A percentile compares a stretch with the other conserved stretches of the same genome.
phyloP scores from a whole-genome alignment of 176 grass and related monocot species.

The Poa annua region DNA sequence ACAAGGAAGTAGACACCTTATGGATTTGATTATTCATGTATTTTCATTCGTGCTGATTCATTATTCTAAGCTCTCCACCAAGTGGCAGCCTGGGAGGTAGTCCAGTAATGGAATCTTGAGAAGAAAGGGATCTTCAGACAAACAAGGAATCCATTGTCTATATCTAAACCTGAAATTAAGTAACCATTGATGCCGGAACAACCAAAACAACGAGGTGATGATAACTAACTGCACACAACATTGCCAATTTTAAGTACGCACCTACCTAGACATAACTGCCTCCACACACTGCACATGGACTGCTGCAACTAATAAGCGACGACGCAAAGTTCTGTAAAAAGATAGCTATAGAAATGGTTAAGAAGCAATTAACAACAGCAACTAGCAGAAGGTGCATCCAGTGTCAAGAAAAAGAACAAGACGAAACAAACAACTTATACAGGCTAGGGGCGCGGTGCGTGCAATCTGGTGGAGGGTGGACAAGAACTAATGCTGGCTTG shows the following conservation, averaged over 20 bases:
- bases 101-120: conserved; percentile 15
- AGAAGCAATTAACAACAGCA: not conserved
- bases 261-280: not conserved
- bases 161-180: conserved; percentile 3
- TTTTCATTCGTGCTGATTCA: not conserved
- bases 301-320: not conserved
- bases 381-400: conserved; percentile 2
- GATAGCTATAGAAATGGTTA: not conserved
- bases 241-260: not conserved
- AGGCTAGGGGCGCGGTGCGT: not conserved
- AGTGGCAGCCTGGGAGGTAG: not conserved
- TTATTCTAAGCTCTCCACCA: not conserved
- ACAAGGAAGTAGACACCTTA: conserved; percentile 2
- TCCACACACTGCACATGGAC: conserved; percentile 7
- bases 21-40: conserved; percentile 1
- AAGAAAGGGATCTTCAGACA: conserved; percentile 24
- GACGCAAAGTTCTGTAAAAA: not conserved
- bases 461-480: not conserved
- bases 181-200: conserved; percentile 1
- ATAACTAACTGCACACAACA: not conserved
- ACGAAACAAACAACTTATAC: not conserved
- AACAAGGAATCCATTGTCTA: not conserved
- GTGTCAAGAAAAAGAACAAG: not conserved
- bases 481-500: not conserved
- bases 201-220: too few species aligned